Evolutionary conservation across 805 yeast genomes (phyloP).

Genomic region (Candida silvicultrix): DNA sequence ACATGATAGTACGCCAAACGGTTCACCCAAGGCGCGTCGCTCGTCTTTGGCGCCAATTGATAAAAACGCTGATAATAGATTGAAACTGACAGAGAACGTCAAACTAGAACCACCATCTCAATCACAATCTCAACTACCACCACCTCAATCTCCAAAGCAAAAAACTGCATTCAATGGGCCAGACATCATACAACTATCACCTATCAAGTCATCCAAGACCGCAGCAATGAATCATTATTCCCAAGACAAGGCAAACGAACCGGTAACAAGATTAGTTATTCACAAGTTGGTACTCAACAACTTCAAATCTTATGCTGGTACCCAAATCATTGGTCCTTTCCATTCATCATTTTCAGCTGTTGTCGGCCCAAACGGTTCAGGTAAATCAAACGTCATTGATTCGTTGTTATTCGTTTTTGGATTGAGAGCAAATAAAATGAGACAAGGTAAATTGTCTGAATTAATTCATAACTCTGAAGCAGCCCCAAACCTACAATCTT

Average conservation of each 20-base stretch:
- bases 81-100: slow-evolving; percentile 7
- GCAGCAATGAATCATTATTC: slow-evolving; percentile 23
- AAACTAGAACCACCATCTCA: slow-evolving; percentile 15
- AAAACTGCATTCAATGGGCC: slow-evolving; percentile 31
- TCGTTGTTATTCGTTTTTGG: slow-evolving; percentile 96
- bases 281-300: slow-evolving; percentile 67
- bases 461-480: slow-evolving; percentile 86
- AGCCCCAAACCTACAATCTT: slow-evolving; percentile 57
- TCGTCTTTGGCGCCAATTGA: slow-evolving; percentile 17
- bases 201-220: slow-evolving; percentile 29
- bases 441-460: slow-evolving; percentile 90
- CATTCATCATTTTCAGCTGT: slow-evolving; percentile 92
- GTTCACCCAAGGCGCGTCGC: slow-evolving; percentile 11
- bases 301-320: slow-evolving; percentile 94
- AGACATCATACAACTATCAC: slow-evolving; percentile 34
- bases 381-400: slow-evolving; percentile 96
- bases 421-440: slow-evolving; percentile 92
- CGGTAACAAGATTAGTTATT: slow-evolving; percentile 62
- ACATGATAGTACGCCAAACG: slow-evolving; percentile 4
- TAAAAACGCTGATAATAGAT: slow-evolving; percentile 7
- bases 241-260: slow-evolving; percentile 25
- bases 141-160: slow-evolving; percentile 26
- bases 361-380: slow-evolving; percentile 98
- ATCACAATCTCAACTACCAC: slow-evolving; percentile 1
- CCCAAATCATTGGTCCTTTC: slow-evolving; percentile 91